A percentile compares a stretch with the other conserved stretches of the same genome.
Evolutionary conservation across 2,329 filamentous ascomycete species (phyloP).

Genomic region (Monosporascus sp.): DNA sequence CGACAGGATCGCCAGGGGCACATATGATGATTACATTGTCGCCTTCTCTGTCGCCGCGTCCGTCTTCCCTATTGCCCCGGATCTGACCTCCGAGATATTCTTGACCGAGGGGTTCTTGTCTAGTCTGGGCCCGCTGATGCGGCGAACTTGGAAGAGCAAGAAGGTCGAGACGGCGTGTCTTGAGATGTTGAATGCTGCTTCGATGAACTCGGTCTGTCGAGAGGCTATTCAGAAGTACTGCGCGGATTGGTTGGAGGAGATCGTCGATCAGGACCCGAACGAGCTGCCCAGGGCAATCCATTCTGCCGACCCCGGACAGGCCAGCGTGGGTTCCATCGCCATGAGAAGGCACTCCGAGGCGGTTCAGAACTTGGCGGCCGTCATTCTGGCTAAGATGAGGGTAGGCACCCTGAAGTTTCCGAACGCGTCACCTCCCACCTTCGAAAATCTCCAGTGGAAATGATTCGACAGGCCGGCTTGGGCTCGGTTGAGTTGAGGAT

Average conservation of each 20-base stretch:
- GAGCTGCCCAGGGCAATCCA: slow-evolving; percentile 43
- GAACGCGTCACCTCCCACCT: slow-evolving; percentile 16
- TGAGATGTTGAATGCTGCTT: slow-evolving; percentile 87
- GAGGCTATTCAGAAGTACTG: slow-evolving; percentile 83
- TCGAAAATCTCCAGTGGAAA: slow-evolving; percentile 19
- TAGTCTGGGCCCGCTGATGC: slow-evolving; percentile 69
- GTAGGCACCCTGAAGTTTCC: slow-evolving; percentile 39
- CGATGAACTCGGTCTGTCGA: slow-evolving; percentile 76
- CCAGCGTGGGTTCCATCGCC: slow-evolving; percentile 51
- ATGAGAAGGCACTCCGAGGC: slow-evolving; percentile 56
- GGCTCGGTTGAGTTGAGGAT: slow-evolving; percentile 27
- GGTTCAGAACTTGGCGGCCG: slow-evolving; percentile 62
- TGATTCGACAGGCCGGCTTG: slow-evolving; percentile 14
- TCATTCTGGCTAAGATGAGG: slow-evolving; percentile 68
- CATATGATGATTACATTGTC: slow-evolving; percentile 81
- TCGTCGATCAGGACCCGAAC: slow-evolving; percentile 67
- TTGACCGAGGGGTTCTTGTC: slow-evolving; percentile 82
- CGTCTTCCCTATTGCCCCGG: slow-evolving; percentile 79
- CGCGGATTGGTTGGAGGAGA: slow-evolving; percentile 77
- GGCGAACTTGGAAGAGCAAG: slow-evolving; percentile 74
- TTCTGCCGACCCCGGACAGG: slow-evolving; percentile 49
- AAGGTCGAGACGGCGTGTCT: slow-evolving; percentile 83
- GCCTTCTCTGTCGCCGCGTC: slow-evolving; percentile 89
- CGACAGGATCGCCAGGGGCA: slow-evolving; percentile 63
- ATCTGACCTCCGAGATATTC: slow-evolving; percentile 71